A percentile compares a stretch with the other conserved stretches of the same genome.
These are phyloP conservation scores for Kluyveromyces dobzhanskii DNA, from an alignment of 805 yeast genomes.

Conservation along the genomic window DNA sequence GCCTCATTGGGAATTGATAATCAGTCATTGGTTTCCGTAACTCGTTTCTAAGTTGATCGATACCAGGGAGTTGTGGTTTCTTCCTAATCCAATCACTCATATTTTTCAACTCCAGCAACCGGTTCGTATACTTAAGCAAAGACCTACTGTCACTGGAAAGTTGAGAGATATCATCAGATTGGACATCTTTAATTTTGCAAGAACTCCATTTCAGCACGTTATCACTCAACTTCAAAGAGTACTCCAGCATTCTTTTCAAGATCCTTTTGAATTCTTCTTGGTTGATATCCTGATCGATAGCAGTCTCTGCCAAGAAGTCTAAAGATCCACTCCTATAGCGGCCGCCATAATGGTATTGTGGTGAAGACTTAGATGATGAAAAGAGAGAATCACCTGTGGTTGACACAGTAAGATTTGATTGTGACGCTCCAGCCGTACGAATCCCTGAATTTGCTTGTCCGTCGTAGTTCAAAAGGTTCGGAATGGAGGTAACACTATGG, in stretches of 20 bases:
- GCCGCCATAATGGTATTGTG: neutral
- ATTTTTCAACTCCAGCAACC: slow-evolving; percentile 2
- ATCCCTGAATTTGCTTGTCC: slow-evolving; percentile 2
- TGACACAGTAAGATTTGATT: neutral
- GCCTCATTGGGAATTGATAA: slow-evolving; percentile 2
- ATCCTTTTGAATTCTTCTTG: slow-evolving; percentile 2
- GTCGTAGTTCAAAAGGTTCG: slow-evolving; percentile 4
- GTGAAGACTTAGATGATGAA: neutral
- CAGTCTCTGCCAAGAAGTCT: slow-evolving; percentile 4
- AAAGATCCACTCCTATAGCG: slow-evolving; percentile 2
- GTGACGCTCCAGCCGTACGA: neutral
- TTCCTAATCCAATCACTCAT: neutral
- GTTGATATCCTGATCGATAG: slow-evolving; percentile 2
- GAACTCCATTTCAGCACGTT: neutral
- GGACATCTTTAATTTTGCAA: neutral
- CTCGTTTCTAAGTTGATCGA: slow-evolving; percentile 3
- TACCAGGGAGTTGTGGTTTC: slow-evolving; percentile 2
- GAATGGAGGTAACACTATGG: slow-evolving; percentile 3
- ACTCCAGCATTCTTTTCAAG: neutral
- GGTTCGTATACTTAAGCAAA: neutral
- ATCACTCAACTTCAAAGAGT: neutral
- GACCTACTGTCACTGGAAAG: neutral
- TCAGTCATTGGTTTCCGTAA: slow-evolving; percentile 1
- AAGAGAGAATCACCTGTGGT: neutral
- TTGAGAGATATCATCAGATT: neutral